Base-by-base conservation (phyloP, 2,329 filamentous ascomycete genomes). In the Venturia pyrina region DNA sequence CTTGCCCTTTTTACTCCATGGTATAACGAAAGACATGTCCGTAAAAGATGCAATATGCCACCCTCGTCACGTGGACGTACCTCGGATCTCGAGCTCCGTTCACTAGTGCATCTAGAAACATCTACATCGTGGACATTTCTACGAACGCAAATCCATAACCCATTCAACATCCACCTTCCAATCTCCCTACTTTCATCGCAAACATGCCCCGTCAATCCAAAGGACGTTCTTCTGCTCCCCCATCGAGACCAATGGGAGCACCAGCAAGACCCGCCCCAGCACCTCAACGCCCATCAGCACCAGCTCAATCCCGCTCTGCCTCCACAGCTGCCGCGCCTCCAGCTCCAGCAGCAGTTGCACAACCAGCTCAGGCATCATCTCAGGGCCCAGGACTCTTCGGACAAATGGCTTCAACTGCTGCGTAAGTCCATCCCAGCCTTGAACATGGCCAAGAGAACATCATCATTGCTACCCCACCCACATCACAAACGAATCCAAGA, bases 351-450 rank as follows among this genome's bases (percentile, higher is more conserved):
- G 77, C 82, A 68, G 78, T 82, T 62, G 77, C 81, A 66, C 84
- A 85, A 65, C 77, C 81, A 64, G 72, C 76, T 41, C 74, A 76
- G 41, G 74, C 75, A 37, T 75, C 75, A 62, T 80, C 81, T 65
- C 83, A 88, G 70, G 90, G 92, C 37, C 88, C 91, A 5, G 93
- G 95, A 69, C 83, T 99, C 13, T 91, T 99, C 72, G 93, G 91
- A 67, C 91, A 98, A 83, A 97, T 99, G 90, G 95, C 95, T 70
- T 92, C 88, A 75, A 99, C 95, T 66, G 95, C 95, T 77, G 95
- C 95, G 93, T 98, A 88, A 82, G 92, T 41, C 28, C 10, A 11
- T n/a, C 62, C 13, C 61, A 15, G 28, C 53, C 34, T 28, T 28
- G 28, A 28, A 28, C 28, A 61, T n/a, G n/a, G 28, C 40, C 62